These are phyloP conservation scores for Chytriomyces sp. DNA, from an alignment of 192 early-diverging fungal genomes.

Conservation along the genomic window DNA sequence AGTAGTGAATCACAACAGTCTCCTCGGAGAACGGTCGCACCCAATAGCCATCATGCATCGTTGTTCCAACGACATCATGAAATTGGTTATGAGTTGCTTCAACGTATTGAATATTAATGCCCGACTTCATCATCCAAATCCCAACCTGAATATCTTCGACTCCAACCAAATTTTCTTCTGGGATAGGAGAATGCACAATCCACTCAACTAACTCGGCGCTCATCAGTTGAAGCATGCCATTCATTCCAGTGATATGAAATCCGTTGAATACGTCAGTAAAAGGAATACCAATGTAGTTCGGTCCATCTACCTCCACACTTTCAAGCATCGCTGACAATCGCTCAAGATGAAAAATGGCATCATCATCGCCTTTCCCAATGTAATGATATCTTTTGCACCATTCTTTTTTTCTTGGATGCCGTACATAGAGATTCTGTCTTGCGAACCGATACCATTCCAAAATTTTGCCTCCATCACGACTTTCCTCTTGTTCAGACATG, in stretches of 20 bases:
- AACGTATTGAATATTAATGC: neutral
- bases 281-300: neutral
- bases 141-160: neutral
- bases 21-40: neutral
- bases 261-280: neutral
- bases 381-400: no score
- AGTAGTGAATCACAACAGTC: constrained; percentile 6
- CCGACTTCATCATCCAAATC: neutral
- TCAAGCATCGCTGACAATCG: no score
- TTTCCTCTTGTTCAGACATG: no score
- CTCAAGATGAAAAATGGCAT: no score
- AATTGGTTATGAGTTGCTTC: neutral
- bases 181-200: neutral
- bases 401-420: no score
- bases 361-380: no score
- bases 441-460: no score
- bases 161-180: neutral
- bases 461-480: no score
- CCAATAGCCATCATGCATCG: neutral
- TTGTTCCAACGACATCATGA: neutral
- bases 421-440: no score
- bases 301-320: no score
- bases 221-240: neutral
- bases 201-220: neutral
- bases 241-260: neutral